A percentile compares a stretch with the other conserved stretches of the same genome.
Evolutionary conservation across 805 yeast species (phyloP).

Genomic region (Crinitomyces ghanaensis): DNA sequence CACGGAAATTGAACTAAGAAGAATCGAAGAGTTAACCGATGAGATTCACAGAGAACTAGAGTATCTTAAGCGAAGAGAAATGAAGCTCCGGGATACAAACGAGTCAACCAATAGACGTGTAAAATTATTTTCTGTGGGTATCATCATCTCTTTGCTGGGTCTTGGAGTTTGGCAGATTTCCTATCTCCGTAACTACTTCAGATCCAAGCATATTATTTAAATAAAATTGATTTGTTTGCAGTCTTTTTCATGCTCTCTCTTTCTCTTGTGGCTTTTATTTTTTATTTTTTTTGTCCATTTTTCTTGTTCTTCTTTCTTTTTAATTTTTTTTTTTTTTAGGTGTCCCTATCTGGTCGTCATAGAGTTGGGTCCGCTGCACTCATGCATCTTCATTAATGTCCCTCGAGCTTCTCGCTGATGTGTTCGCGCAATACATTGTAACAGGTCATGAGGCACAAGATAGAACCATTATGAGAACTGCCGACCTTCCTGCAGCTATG

Average conservation of each 20-base stretch:
- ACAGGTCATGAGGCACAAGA: conserved; percentile 16
- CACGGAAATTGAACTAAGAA: conserved; percentile 78
- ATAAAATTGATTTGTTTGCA: background rate
- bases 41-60: conserved; percentile 73
- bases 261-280: too few species aligned
- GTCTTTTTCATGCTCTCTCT: too few species aligned
- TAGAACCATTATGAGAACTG: conserved; percentile 18
- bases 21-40: conserved; percentile 72
- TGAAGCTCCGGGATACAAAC: conserved; percentile 88
- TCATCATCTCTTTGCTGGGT: conserved; percentile 56
- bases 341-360: too few species aligned
- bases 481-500: conserved; percentile 19
- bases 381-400: too few species aligned
- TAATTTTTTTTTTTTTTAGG: too few species aligned
- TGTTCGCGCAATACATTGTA: conserved; percentile 22
- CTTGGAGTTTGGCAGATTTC: conserved; percentile 89
- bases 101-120: conserved; percentile 93
- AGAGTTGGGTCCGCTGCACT: too few species aligned
- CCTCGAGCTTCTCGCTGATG: conserved; percentile 18
- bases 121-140: conserved; percentile 66
- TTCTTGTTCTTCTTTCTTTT: too few species aligned
- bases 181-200: conserved; percentile 85
- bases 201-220: conserved; percentile 32
- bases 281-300: too few species aligned
- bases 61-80: conserved; percentile 81